phyloP scores from a whole-genome alignment of 306 rosid species.

The Prunus padus region DNA sequence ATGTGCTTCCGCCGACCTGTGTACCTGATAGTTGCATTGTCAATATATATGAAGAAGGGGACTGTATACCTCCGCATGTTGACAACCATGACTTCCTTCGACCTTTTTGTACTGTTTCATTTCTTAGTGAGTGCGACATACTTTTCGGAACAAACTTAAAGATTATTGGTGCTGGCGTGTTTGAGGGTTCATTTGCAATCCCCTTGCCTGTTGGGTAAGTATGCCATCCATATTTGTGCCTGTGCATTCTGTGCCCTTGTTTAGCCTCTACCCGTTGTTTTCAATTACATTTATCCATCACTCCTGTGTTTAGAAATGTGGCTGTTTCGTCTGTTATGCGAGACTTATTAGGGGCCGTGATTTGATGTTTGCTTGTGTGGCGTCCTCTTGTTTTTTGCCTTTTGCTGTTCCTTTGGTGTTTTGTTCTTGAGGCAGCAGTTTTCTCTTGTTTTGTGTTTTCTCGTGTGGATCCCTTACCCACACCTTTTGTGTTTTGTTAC shows the following conservation, averaged over 20 bases:
- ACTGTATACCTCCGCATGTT: constrained; percentile 93
- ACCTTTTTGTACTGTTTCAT: constrained; percentile 94
- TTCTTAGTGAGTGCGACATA: constrained; percentile 86
- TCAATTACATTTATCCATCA: background rate
- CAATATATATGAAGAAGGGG: constrained; percentile 90
- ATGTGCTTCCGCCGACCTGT: constrained; percentile 83
- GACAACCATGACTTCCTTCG: constrained; percentile 96
- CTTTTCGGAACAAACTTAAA: constrained; percentile 75
- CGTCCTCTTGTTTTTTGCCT: no score
- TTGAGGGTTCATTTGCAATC: constrained; percentile 57
- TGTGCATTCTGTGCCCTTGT: constrained; percentile 11
- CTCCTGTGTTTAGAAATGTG: no score
- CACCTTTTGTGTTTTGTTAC: no score
- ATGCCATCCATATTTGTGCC: constrained; percentile 3
- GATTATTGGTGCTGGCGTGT: constrained; percentile 66
- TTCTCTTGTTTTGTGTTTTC: no score
- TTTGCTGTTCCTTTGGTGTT: no score
- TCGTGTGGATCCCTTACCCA: no score
- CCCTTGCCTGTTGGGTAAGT: constrained; percentile 86
- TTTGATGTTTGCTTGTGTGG: no score
- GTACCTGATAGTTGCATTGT: constrained; percentile 98
- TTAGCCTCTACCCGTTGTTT: constrained; percentile 12
- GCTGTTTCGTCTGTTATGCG: no score
- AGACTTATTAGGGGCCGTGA: no score
- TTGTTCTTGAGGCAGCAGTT: no score